A percentile compares a stretch with the other conserved stretches of the same genome.
Conservation (phyloP, 2,329 filamentous ascomycete species). For the Alternaria alternata region DNA sequence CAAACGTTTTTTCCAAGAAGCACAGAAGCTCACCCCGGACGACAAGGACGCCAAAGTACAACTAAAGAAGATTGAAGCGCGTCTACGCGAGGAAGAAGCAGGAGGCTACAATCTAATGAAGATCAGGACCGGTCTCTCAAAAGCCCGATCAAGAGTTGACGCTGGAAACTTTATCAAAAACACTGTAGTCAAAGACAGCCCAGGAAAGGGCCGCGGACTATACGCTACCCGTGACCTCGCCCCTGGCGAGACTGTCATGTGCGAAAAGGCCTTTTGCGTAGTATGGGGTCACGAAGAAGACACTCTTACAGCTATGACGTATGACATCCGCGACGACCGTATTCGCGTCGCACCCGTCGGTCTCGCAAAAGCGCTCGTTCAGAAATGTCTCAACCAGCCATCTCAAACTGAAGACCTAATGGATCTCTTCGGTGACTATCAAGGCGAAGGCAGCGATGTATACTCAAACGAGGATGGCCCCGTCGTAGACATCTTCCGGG, state of each 20-base stretch:
- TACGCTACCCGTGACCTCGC: slow-evolving; percentile 60
- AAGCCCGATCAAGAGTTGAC: slow-evolving; percentile 57
- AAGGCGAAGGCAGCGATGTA: slow-evolving; percentile 50
- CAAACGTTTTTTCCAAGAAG: slow-evolving; percentile 44
- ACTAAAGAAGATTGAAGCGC: slow-evolving; percentile 29
- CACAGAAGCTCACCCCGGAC: slow-evolving; percentile 43
- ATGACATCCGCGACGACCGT: slow-evolving; percentile 51
- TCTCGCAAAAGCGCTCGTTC: slow-evolving; percentile 43
- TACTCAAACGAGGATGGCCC: slow-evolving; percentile 48
- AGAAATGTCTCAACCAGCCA: slow-evolving; percentile 59
- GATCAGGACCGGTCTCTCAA: slow-evolving; percentile 49
- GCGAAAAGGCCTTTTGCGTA: slow-evolving; percentile 63
- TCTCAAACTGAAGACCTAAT: slow-evolving; percentile 46
- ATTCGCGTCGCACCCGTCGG: slow-evolving; percentile 36
- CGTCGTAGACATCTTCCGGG: slow-evolving; percentile 60
- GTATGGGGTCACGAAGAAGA: slow-evolving; percentile 54
- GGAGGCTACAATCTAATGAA: slow-evolving; percentile 50
- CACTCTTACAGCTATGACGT: slow-evolving; percentile 55
- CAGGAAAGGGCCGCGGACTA: slow-evolving; percentile 58
- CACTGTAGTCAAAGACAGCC: slow-evolving; percentile 53
- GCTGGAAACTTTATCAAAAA: slow-evolving; percentile 57
- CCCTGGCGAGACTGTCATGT: slow-evolving; percentile 62
- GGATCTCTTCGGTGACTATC: slow-evolving; percentile 45
- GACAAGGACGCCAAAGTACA: slow-evolving; percentile 45
- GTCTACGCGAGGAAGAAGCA: slow-evolving; percentile 48